phyloP scores from a whole-genome alignment of 192 early-diverging fungal species.

The Podila clonocystis region DNA sequence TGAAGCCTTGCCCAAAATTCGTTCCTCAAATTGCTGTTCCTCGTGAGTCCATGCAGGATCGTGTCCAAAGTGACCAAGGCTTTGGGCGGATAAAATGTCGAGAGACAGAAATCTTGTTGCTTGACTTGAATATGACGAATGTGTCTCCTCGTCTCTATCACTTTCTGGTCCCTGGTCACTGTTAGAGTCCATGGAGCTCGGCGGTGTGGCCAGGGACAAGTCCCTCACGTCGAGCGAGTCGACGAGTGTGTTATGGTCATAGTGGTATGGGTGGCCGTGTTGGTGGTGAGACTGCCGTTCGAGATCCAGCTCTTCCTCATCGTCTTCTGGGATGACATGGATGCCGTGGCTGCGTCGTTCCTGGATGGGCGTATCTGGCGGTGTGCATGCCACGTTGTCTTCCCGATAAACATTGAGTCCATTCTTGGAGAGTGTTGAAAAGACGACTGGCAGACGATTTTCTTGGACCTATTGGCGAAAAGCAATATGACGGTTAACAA shows the following conservation, averaged over 20 bases:
- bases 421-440: constrained; percentile 56
- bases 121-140: background rate
- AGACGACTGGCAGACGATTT: constrained; percentile 62
- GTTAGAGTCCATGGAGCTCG: constrained; percentile 23
- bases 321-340: constrained; percentile 10
- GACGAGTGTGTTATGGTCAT: background rate
- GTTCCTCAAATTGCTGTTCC: constrained; percentile 19
- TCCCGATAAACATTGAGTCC: constrained; percentile 50
- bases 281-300: background rate
- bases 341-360: constrained; percentile 15
- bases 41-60: constrained; percentile 25
- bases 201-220: constrained; percentile 21
- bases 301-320: background rate
- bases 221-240: background rate
- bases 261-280: background rate
- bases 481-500: background rate
- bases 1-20: constrained; percentile 8
- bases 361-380: constrained; percentile 48
- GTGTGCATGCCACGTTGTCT: constrained; percentile 16
- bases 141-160: constrained; percentile 6
- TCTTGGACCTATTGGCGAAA: constrained; percentile 64
- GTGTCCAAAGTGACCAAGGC: constrained; percentile 13
- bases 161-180: constrained; percentile 3
- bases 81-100: constrained; percentile 35
- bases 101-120: constrained; percentile 12